Evolutionary conservation across 179 eudicot genomes (phyloP).

Genomic region (Amaranthus tricolor): DNA sequence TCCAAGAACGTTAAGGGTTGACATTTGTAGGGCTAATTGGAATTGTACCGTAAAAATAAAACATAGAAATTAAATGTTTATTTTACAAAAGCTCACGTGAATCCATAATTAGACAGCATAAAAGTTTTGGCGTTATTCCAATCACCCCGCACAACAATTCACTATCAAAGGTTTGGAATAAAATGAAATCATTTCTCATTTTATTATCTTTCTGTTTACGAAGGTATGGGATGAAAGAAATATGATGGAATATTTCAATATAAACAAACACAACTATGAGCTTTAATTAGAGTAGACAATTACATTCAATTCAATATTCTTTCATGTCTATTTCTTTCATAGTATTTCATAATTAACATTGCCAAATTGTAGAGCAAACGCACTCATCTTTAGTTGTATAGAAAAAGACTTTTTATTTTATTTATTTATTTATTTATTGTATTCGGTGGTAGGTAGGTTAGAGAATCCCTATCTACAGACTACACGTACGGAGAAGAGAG

Average conservation of each 20-base stretch:
- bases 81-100: constrained; percentile 22
- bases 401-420: constrained; percentile 16
- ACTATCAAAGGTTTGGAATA: constrained; percentile 19
- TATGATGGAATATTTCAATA: constrained; percentile 8
- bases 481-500: too few relatives aligned
- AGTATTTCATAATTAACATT: background rate
- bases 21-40: background rate
- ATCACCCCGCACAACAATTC: constrained; percentile 25
- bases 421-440: too few relatives aligned
- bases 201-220: constrained; percentile 7
- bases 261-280: background rate
- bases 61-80: background rate
- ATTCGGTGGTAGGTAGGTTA: too few relatives aligned
- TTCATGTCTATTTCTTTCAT: constrained; percentile 13
- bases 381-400: background rate
- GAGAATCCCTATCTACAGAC: too few relatives aligned
- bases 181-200: background rate
- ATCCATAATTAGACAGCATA: constrained; percentile 21
- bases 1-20: background rate
- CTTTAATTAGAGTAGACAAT: constrained; percentile 16
- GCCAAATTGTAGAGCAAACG: background rate
- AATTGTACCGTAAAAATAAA: background rate
- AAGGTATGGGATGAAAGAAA: constrained; percentile 20
- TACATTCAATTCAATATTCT: constrained; percentile 25
- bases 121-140: constrained; percentile 19